A percentile compares a stretch with the other conserved stretches of the same genome.
phyloP scores from a whole-genome alignment of 345 rosid species.

The Eucalyptus pauciflora region DNA sequence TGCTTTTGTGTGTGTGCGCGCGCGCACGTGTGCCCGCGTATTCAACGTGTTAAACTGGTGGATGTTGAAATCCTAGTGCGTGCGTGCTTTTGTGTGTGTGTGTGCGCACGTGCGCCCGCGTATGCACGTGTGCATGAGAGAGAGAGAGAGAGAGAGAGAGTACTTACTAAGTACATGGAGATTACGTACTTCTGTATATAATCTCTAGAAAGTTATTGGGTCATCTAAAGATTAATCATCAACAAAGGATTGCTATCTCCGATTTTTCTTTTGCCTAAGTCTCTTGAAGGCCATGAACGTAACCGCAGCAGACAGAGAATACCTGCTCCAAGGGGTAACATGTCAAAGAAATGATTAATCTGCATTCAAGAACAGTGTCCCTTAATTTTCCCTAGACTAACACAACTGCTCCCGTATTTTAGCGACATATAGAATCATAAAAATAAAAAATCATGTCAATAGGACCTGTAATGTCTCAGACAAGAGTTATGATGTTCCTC shows the following conservation, averaged over 20 bases:
- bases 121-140: neutral
- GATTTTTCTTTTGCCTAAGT: slow-evolving; percentile 28
- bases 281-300: slow-evolving; percentile 91
- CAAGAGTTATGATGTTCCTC: neutral
- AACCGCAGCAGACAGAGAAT: slow-evolving; percentile 86
- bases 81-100: neutral
- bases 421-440: neutral
- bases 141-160: neutral
- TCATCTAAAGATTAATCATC: neutral
- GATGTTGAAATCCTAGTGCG: neutral
- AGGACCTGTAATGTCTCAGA: neutral
- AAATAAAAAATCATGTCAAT: neutral
- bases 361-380: neutral
- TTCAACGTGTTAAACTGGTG: no score
- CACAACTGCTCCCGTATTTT: neutral
- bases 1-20: neutral
- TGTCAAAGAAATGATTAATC: neutral
- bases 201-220: neutral
- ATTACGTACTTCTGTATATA: neutral
- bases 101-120: neutral
- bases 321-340: slow-evolving; percentile 34
- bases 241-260: slow-evolving; percentile 19
- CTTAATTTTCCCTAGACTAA: neutral
- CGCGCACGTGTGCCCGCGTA: no score
- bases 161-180: neutral